Evolutionary conservation across 371 early-diverging fungal genomes (phyloP).

Genomic region (Encephalitozoon hellem): DNA sequence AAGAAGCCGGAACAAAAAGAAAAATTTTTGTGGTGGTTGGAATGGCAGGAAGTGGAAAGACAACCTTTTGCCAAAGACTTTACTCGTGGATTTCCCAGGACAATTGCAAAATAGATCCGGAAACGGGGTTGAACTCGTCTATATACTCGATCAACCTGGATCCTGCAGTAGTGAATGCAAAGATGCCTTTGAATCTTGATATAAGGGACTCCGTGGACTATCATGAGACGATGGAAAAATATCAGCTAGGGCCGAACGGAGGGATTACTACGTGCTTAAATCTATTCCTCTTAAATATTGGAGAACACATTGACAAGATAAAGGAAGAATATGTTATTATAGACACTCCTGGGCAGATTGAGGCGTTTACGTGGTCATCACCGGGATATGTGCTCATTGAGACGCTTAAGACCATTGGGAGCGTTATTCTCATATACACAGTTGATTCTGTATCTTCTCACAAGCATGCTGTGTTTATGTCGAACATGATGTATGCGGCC

Average conservation of each 20-base stretch:
- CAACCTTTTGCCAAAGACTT: constrained; percentile 78
- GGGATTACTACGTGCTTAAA: constrained; percentile 89
- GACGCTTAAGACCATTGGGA: constrained; percentile 62
- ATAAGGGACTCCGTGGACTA: constrained; percentile 94
- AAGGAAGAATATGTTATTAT: constrained; percentile 66
- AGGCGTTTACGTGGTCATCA: constrained; percentile 98
- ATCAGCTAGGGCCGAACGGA: constrained; percentile 94
- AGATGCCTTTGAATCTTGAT: constrained; percentile 88
- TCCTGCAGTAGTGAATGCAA: constrained; percentile 82
- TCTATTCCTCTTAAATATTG: constrained; percentile 87
- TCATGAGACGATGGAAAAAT: constrained; percentile 94
- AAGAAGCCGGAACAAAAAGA: background rate
- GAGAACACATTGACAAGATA: constrained; percentile 67
- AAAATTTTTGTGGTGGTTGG: constrained; percentile 63
- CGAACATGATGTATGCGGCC: constrained; percentile 97
- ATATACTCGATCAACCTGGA: constrained; percentile 74
- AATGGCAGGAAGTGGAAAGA: constrained; percentile 97
- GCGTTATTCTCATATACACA: constrained; percentile 69
- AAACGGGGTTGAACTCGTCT: constrained; percentile 46
- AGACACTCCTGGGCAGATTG: constrained; percentile 99
- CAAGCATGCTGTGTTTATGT: constrained; percentile 89
- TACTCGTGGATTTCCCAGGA: constrained; percentile 58
- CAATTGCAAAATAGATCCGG: constrained; percentile 29
- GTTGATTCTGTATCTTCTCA: constrained; percentile 87
- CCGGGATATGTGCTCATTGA: constrained; percentile 91